phyloP scores from a whole-genome alignment of 2,329 filamentous ascomycete species.

The Ascochyta rabiei region DNA sequence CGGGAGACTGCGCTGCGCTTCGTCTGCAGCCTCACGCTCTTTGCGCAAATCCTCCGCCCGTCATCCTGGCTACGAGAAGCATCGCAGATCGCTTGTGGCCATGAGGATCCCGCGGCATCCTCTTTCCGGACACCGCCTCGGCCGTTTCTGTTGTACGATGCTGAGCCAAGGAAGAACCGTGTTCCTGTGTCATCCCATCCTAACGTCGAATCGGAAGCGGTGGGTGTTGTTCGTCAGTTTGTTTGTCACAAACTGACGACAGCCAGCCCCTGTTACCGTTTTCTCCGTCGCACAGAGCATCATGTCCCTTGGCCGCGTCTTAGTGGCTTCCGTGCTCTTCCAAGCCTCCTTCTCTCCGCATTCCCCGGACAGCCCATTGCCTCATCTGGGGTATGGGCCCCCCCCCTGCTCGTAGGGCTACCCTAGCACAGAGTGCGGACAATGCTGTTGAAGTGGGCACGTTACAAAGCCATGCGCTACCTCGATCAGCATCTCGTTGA shows the following conservation, averaged over 20 bases:
- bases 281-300: conserved; percentile 19
- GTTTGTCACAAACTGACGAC: conserved; percentile 10
- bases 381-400: conserved; percentile 32
- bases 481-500: conserved; percentile 1
- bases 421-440: conserved; percentile 4
- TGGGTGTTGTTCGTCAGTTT: conserved; percentile 18
- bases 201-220: conserved; percentile 29
- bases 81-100: conserved; percentile 3
- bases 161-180: conserved; percentile 25
- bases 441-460: conserved; percentile 1
- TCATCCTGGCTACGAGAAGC: conserved; percentile 19
- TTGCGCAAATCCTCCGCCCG: conserved; percentile 25
- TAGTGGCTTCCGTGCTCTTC: conserved; percentile 8
- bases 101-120: conserved; percentile 1
- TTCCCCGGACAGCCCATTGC: conserved; percentile 22
- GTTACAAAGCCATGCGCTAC: neutral
- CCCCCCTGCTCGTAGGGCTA: conserved; percentile 20
- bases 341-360: conserved; percentile 21
- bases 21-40: conserved; percentile 20
- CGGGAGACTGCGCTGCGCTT: conserved; percentile 13
- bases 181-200: conserved; percentile 22
- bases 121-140: conserved; percentile 13
- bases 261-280: neutral
- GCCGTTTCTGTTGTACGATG: conserved; percentile 24
- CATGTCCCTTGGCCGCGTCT: conserved; percentile 9